Conservation (phyloP, 345 rosid species). For the Atalantia buxifolia region DNA sequence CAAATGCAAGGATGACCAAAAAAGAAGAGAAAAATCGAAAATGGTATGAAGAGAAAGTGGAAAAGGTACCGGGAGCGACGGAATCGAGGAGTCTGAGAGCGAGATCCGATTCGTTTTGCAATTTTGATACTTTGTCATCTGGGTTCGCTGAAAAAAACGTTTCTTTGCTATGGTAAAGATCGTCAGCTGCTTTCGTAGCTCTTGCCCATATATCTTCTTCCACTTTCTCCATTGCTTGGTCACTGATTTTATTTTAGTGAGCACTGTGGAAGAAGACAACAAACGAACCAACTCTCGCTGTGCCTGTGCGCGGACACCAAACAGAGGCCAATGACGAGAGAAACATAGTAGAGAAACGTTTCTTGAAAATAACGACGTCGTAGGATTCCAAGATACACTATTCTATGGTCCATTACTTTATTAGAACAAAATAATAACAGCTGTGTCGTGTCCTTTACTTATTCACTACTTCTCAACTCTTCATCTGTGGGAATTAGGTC, state of each 20-base stretch:
- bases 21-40: neutral
- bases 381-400: neutral
- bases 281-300: neutral
- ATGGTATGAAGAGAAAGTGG: neutral
- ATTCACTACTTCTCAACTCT: no score
- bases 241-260: constrained; percentile 20
- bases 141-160: constrained; percentile 62
- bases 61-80: constrained; percentile 48
- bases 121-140: constrained; percentile 43
- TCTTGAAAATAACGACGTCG: neutral
- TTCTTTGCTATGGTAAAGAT: constrained; percentile 50
- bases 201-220: constrained; percentile 35
- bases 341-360: no score
- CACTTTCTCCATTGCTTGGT: neutral
- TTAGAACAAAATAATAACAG: no score
- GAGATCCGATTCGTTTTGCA: constrained; percentile 46
- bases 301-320: no score
- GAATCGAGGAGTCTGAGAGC: constrained; percentile 61
- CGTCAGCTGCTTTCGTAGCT: constrained; percentile 36
- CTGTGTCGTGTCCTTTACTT: no score
- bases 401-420: no score
- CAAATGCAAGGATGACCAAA: neutral
- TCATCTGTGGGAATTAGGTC: no score
- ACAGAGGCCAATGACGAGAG: no score
- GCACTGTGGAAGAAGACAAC: neutral